Base-by-base conservation (phyloP, 164 flowering plant genomes). In the Sedum album region DNA sequence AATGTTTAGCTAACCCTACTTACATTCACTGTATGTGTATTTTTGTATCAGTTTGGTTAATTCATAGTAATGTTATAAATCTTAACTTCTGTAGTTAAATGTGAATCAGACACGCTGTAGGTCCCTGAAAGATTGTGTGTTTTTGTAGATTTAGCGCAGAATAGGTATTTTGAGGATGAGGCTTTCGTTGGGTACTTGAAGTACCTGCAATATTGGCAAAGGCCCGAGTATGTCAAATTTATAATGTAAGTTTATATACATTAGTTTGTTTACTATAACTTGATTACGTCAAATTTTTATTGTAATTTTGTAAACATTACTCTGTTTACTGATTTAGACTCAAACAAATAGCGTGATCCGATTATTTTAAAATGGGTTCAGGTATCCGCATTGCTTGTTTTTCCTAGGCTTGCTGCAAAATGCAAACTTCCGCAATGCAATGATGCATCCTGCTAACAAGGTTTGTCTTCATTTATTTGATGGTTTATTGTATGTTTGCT, bases 391-490 rank as follows among this genome's bases (percentile, higher is more conserved):
- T 76, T 87, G 96, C 83, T 78, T 94, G 26, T 91, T 60, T 84
- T 94, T 94, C 73, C 96, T 94, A 62, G 99, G 90, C 76, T 93
- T 87, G 77, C 97, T 94, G 63, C 99, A 94, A 73, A 94, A 88
- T 81, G 79, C 92, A 31, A 89, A 82, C 72, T 94, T 90, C 74
- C 88, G 97, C 62, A 88, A 76, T 78, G 95, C 99, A 70, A 94
- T 94, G 96, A 96, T 95, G 17, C 96, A 91, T 84, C 97, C 97
- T 66, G 94, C 81, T 44, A 94, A 78, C 88, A 94, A 94, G 96
- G 97, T 94, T 20, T 35, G 17, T 2, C 33, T 44, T 39, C 51
- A 30, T 68, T 1, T 11, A 18, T 66, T 38, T 73, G 67, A 48
- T 51, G 18, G 53, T 48, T 31, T 46, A n/a, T n/a, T n/a, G n/a